A percentile compares a stretch with the other conserved stretches of the same genome.
phyloP scores from a whole-genome alignment of 1,284 basidiomycete species.

The Irpex sp. region DNA sequence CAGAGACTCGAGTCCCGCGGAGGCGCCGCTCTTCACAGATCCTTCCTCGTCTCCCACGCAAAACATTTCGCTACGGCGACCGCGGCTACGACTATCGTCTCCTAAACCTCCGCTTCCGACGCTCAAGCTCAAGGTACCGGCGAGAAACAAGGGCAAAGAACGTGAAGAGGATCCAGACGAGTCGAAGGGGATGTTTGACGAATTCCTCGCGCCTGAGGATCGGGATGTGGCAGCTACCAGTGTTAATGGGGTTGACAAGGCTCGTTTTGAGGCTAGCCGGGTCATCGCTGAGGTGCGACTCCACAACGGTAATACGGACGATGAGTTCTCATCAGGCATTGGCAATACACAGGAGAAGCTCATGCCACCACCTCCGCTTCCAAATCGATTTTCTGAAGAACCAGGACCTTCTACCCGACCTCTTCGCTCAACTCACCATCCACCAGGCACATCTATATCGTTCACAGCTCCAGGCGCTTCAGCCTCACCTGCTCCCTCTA shows the following conservation, averaged over 20 bases:
- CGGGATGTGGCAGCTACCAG: conserved; percentile 76
- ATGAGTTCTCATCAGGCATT: neutral
- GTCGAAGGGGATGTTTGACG: conserved; percentile 70
- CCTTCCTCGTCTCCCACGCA: neutral
- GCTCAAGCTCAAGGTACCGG: conserved; percentile 53
- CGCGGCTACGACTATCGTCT: conserved; percentile 35
- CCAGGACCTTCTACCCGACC: conserved; percentile 62
- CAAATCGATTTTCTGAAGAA: conserved; percentile 20
- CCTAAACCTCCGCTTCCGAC: conserved; percentile 30
- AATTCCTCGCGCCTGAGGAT: conserved; percentile 68
- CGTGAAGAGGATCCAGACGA: conserved; percentile 51
- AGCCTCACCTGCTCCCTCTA: conserved; percentile 35
- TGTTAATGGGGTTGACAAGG: conserved; percentile 66
- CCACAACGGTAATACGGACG: neutral
- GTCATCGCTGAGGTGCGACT: conserved; percentile 62
- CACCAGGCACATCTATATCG: conserved; percentile 18
- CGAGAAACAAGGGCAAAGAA: conserved; percentile 55
- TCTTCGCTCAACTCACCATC: conserved; percentile 52
- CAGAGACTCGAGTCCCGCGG: conserved; percentile 12
- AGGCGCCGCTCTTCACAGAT: conserved; percentile 2
- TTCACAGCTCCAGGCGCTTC: conserved; percentile 25
- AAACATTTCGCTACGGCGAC: conserved; percentile 21
- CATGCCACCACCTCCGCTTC: conserved; percentile 35
- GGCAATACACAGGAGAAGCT: conserved; percentile 46
- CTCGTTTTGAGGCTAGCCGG: conserved; percentile 74